These are phyloP conservation scores for Phytophthora palmivora DNA, from an alignment of 352 stramenopile species.

Conservation along the genomic window DNA sequence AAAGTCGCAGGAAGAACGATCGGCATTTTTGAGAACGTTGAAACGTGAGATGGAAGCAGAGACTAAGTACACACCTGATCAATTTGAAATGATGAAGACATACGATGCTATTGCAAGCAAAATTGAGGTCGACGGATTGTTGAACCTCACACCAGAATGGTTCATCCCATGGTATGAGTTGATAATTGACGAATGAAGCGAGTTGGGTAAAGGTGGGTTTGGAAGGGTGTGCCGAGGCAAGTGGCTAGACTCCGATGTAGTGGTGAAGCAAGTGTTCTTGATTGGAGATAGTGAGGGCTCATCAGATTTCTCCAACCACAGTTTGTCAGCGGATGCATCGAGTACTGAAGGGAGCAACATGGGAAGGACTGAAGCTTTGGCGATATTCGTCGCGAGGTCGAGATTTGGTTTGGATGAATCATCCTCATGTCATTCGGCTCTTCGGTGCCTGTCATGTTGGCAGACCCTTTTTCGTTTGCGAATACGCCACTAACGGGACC, in stretches of 20 bases:
- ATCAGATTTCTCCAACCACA: not conserved
- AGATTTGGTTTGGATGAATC: constrained; percentile 30
- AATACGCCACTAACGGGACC: constrained; percentile 25
- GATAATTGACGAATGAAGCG: constrained; percentile 7
- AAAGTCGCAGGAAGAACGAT: constrained; percentile 8
- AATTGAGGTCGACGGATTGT: not conserved
- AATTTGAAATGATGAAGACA: no score
- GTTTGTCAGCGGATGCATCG: not conserved
- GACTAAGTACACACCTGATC: constrained; percentile 1
- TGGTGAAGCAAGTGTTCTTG: constrained; percentile 10
- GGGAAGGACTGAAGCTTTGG: constrained; percentile 1
- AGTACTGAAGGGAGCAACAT: not conserved
- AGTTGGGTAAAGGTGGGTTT: constrained; percentile 11
- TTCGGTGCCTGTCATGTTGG: constrained; percentile 30
- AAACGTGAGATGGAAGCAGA: constrained; percentile 3
- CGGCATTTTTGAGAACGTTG: not conserved
- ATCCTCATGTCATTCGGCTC: constrained; percentile 27
- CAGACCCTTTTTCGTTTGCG: constrained; percentile 27
- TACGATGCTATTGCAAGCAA: no score
- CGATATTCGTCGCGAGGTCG: constrained; percentile 25
- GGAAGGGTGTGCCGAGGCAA: constrained; percentile 15
- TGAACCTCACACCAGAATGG: constrained; percentile 6
- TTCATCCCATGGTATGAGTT: constrained; percentile 25
- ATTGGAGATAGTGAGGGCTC: not conserved
- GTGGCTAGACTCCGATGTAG: constrained; percentile 20